Base-by-base conservation (phyloP, 139 green algal species). In the Chlorella sorokiniana region DNA sequence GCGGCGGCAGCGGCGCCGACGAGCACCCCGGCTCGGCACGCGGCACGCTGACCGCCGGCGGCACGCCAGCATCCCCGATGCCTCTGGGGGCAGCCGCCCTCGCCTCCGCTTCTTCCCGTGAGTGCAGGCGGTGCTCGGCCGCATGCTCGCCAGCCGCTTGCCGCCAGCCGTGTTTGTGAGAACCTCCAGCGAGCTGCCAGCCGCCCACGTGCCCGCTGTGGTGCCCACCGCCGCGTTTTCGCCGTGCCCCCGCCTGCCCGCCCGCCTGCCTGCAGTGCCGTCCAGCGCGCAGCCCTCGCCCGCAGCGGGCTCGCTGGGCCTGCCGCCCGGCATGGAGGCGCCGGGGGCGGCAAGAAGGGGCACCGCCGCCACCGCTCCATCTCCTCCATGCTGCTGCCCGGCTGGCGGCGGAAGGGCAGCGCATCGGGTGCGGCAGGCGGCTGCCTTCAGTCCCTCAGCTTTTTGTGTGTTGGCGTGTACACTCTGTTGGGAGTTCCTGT, bases 331-430 rank as follows among this genome's bases (percentile, higher is more conserved):
- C n/a, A 22, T 75, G 14, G 23, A 37, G 25, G 52, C 37, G 20
- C 54, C 23, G 54, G 27, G 65, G 65, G 10, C 3, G 75, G 41
- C 7, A 81, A 81, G 75, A 67, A 67, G 33, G 33, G 52, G 18
- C 81, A 86, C 35, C 59, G 76, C 4, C 74, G 85, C 8, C 63
- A 79, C 33, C 75, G 76, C 16, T 88, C 85, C 18, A 62, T 88
- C 31, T 74, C 84, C 5, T 61, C 63, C 8, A 38, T 88, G 42
- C 59, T 88, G 18, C 38, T 67, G 1, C 31, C 41, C n/a, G 70
- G 73, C 25, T 79, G 73, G 73, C 73, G 73, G 54, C 54, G 54
- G 52, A 52, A 54, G 48, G 48, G 51, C 73, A 38, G 23, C 52
- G 54, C 59, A 25, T 79, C 73, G 22, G 52, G 73, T 79, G 37